Evolutionary conservation across 139 green algal species (phyloP).

Genomic region (Chlorella sp.): DNA sequence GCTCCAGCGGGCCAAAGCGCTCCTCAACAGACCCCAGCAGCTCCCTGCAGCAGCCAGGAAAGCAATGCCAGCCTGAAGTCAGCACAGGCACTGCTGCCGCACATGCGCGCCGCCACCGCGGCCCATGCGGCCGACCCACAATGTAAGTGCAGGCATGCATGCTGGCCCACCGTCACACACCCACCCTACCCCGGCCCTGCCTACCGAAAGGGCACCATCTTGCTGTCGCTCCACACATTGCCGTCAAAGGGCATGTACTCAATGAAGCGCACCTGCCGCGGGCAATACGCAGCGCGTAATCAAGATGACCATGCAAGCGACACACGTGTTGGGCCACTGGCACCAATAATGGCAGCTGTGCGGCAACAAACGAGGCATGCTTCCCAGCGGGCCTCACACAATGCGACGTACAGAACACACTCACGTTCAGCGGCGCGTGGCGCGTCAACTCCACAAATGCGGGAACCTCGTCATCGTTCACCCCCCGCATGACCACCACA

Average conservation of each 20-base stretch:
- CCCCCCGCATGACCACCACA: conserved; percentile 96
- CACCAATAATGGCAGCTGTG: too few relatives aligned
- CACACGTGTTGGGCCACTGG: too few relatives aligned
- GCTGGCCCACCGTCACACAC: too few relatives aligned
- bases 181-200: not conserved
- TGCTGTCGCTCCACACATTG: conserved; percentile 91
- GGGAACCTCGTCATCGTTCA: conserved; percentile 97
- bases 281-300: too few relatives aligned
- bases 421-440: conserved; percentile 86
- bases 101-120: not conserved
- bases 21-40: conserved; percentile 26
- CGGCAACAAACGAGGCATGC: too few relatives aligned
- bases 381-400: too few relatives aligned
- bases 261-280: conserved; percentile 91
- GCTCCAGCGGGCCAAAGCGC: conserved; percentile 44
- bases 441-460: conserved; percentile 96
- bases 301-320: too few relatives aligned
- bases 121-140: not conserved
- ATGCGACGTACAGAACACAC: too few relatives aligned
- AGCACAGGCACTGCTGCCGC: too few relatives aligned
- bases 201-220: conserved; percentile 93
- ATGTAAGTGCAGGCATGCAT: conserved; percentile 8
- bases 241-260: conserved; percentile 99
- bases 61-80: too few relatives aligned
- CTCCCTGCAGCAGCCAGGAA: conserved; percentile 15